Conservation (phyloP, 352 stramenopile species). For the Pythium folliculosum region DNA sequence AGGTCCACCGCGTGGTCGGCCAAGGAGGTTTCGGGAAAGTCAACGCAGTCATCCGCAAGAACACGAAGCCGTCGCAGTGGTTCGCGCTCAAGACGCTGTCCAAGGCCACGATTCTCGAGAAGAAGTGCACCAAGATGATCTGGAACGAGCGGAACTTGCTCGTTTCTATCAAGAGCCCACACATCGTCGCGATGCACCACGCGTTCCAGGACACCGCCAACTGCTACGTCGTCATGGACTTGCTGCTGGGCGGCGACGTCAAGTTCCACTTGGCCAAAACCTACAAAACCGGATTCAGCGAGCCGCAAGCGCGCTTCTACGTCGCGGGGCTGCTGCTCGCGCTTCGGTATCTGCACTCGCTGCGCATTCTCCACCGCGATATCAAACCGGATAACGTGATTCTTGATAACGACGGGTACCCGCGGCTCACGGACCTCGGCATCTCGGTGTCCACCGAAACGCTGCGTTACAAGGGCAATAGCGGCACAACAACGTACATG, state of each 20-base stretch:
- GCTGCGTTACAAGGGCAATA: slow-evolving; percentile 52
- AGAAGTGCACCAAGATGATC: slow-evolving; percentile 70
- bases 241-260: slow-evolving; percentile 71
- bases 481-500: slow-evolving; percentile 72
- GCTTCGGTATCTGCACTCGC: slow-evolving; percentile 67
- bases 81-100: slow-evolving; percentile 77
- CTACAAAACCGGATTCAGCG: slow-evolving; percentile 56
- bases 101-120: slow-evolving; percentile 57
- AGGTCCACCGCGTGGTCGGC: slow-evolving; percentile 67
- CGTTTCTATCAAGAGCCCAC: slow-evolving; percentile 43
- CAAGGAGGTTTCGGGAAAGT: slow-evolving; percentile 78
- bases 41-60: slow-evolving; percentile 69
- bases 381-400: slow-evolving; percentile 89
- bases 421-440: slow-evolving; percentile 71
- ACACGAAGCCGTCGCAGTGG: slow-evolving; percentile 48
- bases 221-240: slow-evolving; percentile 82
- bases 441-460: slow-evolving; percentile 58
- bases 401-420: slow-evolving; percentile 75
- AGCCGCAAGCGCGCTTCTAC: slow-evolving; percentile 60
- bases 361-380: slow-evolving; percentile 76
- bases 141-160: slow-evolving; percentile 79
- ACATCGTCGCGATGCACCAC: slow-evolving; percentile 68
- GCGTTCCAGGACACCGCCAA: slow-evolving; percentile 65
- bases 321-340: slow-evolving; percentile 56
- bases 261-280: slow-evolving; percentile 62